Conservation (phyloP, 78 protist genomes). For the slime mould (Dictyostelium discoideum) region DNA sequence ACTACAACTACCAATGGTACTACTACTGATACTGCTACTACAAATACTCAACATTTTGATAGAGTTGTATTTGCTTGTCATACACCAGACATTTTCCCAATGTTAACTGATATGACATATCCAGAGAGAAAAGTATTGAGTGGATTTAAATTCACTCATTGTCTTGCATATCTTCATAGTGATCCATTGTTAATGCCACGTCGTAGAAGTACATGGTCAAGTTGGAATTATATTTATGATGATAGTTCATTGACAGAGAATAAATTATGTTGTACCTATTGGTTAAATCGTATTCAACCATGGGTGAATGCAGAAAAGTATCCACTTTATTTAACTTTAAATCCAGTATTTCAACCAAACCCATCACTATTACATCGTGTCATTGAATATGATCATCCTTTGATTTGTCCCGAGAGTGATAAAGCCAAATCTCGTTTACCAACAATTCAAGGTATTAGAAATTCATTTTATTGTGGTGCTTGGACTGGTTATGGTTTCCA, state of each 20-base stretch:
- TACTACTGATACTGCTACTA: not conserved
- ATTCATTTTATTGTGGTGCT: slow-evolving; percentile 59
- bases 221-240: slow-evolving; percentile 62
- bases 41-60: not conserved
- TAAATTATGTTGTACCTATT: slow-evolving; percentile 55
- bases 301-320: slow-evolving; percentile 27
- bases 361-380: slow-evolving; percentile 18
- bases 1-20: not conserved
- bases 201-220: slow-evolving; percentile 30
- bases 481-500: slow-evolving; percentile 61
- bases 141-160: slow-evolving; percentile 14
- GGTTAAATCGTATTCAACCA: slow-evolving; percentile 74
- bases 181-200: slow-evolving; percentile 50
- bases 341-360: slow-evolving; percentile 41
- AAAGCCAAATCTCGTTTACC: not conserved
- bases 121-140: slow-evolving; percentile 26
- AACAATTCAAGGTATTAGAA: slow-evolving; percentile 35
- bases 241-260: slow-evolving; percentile 16
- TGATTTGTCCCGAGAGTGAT: not conserved
- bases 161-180: slow-evolving; percentile 29
- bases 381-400: slow-evolving; percentile 67
- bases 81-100: slow-evolving; percentile 26
- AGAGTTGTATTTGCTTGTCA: slow-evolving; percentile 58
- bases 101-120: slow-evolving; percentile 20
- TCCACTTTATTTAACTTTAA: slow-evolving; percentile 50